These are phyloP conservation scores for Salix purpurea DNA, from an alignment of 345 rosid species.

Conservation along the genomic window DNA sequence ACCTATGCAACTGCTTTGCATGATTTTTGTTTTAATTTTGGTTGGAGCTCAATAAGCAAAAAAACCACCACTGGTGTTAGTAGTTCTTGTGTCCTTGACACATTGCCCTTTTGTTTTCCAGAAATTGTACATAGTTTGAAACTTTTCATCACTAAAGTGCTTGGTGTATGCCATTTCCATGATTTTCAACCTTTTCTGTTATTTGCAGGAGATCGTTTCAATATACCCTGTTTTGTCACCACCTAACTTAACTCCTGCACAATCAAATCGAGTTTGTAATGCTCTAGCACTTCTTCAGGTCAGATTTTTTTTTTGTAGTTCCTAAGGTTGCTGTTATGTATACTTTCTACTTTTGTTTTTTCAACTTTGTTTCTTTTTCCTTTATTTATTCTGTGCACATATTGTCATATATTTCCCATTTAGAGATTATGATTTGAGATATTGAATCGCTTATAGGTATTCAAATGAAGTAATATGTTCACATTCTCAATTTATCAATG, in stretches of 20 bases:
- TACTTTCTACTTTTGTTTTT: conserved; percentile 5
- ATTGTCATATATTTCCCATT: background rate
- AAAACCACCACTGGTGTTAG: background rate
- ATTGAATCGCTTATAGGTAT: background rate
- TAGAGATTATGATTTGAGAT: background rate
- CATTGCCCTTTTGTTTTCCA: background rate
- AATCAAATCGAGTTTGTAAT: conserved; percentile 96
- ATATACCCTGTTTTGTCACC: conserved; percentile 95
- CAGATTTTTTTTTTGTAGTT: background rate
- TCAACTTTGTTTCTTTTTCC: background rate
- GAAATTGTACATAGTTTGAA: background rate
- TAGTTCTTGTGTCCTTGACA: background rate
- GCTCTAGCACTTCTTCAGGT: conserved; percentile 99
- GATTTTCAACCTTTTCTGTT: conserved; percentile 1
- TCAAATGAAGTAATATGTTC: background rate
- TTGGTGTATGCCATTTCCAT: background rate
- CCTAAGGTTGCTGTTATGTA: background rate
- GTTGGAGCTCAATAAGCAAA: background rate
- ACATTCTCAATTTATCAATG: background rate
- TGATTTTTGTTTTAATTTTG: background rate
- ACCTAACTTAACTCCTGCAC: conserved; percentile 80
- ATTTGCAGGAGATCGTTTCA: conserved; percentile 84
- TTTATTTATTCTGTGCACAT: background rate
- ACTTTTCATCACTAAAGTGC: background rate
- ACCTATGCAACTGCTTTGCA: background rate